Percentiles rank a stretch among this genome's conserved stretches.
These are phyloP conservation scores for Thyridium curvatum DNA, from an alignment of 2,329 filamentous ascomycete species.

Conservation along the genomic window DNA sequence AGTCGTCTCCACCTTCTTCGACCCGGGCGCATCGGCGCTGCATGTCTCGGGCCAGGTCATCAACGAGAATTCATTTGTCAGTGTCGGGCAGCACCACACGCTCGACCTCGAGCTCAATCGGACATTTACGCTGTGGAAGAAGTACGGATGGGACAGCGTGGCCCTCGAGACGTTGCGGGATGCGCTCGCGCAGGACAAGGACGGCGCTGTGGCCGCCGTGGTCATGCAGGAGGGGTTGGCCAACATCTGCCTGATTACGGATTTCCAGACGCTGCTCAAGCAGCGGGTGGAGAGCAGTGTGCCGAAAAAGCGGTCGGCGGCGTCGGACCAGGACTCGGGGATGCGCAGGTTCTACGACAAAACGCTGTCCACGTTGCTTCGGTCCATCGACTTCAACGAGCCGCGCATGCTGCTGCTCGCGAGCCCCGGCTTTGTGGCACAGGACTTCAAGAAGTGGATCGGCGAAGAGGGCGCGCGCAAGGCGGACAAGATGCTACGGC, in stretches of 20 bases:
- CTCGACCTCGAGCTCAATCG: conserved; percentile 80
- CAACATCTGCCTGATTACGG: conserved; percentile 77
- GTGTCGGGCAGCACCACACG: conserved; percentile 51
- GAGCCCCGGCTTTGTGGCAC: conserved; percentile 81
- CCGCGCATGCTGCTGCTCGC: conserved; percentile 75
- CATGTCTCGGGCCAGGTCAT: conserved; percentile 50
- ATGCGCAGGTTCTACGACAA: conserved; percentile 74
- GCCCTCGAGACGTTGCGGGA: conserved; percentile 73
- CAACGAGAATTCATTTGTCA: conserved; percentile 45
- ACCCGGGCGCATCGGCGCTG: conserved; percentile 46
- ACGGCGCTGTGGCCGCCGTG: conserved; percentile 79
- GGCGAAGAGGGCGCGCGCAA: conserved; percentile 51
- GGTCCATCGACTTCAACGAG: conserved; percentile 68
- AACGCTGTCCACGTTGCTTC: conserved; percentile 66
- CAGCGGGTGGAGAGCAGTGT: conserved; percentile 62
- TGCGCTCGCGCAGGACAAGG: conserved; percentile 70
- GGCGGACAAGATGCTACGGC: conserved; percentile 63
- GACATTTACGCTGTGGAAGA: conserved; percentile 84
- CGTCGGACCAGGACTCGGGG: conserved; percentile 62
- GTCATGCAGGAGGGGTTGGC: conserved; percentile 88
- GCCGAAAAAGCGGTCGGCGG: conserved; percentile 60
- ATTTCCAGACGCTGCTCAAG: conserved; percentile 71
- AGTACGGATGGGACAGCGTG: conserved; percentile 83
- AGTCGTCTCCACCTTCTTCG: conserved; percentile 53
- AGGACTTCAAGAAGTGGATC: conserved; percentile 71